phyloP scores from a whole-genome alignment of 495 filamentous ascomycete genomes.

The Cercophora newfieldiana region DNA sequence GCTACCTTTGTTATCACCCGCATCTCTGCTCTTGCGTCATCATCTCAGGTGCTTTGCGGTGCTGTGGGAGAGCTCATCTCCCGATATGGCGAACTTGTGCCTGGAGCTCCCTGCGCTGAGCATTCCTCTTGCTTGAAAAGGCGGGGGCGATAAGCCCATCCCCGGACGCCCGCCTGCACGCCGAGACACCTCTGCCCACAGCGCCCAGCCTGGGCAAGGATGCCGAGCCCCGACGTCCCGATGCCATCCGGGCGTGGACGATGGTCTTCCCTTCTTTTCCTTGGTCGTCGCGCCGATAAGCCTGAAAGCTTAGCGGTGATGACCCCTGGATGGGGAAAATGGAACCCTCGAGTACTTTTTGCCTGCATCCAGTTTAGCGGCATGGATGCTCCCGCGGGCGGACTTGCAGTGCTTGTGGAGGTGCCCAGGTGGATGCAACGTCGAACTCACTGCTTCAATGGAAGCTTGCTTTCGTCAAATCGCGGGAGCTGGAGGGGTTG shows the following conservation, averaged over 20 bases:
- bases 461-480: no score
- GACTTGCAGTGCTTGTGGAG: background rate
- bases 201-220: background rate
- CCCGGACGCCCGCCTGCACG: background rate
- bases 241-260: background rate
- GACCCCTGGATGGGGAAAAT: background rate
- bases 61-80: background rate
- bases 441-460: background rate
- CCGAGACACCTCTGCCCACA: no score
- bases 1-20: background rate
- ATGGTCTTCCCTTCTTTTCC: no score
- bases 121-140: background rate
- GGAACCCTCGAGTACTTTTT: slow-evolving; percentile 18
- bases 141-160: background rate
- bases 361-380: slow-evolving; percentile 14
- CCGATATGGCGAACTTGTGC: slow-evolving; percentile 4
- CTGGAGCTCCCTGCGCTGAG: background rate
- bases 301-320: background rate
- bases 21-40: background rate
- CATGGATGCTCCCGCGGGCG: slow-evolving; percentile 8
- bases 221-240: background rate
- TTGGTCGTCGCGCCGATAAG: background rate
- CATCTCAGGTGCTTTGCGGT: no score
- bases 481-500: no score
- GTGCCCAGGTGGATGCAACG: background rate